These are phyloP conservation scores for Xylaria cubensis DNA, from an alignment of 495 filamentous ascomycete species.

Conservation along the genomic window DNA sequence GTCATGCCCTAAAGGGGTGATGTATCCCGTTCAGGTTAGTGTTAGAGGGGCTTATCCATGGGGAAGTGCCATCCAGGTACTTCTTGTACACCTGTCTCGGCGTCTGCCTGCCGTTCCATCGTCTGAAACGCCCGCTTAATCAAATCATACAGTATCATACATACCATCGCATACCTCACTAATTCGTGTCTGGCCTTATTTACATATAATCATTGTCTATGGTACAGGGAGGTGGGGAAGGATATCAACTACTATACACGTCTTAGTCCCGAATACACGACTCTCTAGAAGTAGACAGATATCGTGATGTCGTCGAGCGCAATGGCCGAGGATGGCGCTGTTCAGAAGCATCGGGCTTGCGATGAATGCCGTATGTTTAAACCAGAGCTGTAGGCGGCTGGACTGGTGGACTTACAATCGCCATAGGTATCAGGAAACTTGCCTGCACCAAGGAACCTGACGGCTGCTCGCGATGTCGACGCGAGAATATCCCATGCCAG, in stretches of 20 bases:
- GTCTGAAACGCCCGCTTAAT: not conserved
- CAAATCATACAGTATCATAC: not conserved
- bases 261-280: not conserved
- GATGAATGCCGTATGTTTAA: slow-evolving; percentile 66
- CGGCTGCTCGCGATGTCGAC: slow-evolving; percentile 62
- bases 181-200: not conserved
- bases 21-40: slow-evolving; percentile 13
- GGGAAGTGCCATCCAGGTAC: not conserved
- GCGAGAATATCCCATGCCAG: slow-evolving; percentile 60
- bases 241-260: not conserved
- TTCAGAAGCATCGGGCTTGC: slow-evolving; percentile 61
- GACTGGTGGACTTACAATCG: slow-evolving; percentile 33
- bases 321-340: slow-evolving; percentile 18
- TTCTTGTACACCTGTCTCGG: not conserved
- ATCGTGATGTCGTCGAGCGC: slow-evolving; percentile 20
- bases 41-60: slow-evolving; percentile 3
- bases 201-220: not conserved
- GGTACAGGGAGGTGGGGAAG: not conserved
- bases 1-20: not conserved
- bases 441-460: slow-evolving; percentile 64
- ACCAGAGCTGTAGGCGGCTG: not conserved
- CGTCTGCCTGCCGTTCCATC: not conserved
- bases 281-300: not conserved
- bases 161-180: not conserved
- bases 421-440: slow-evolving; percentile 63